Evolutionary conservation across 1,284 basidiomycete species (phyloP), one percentile per base, ranked within the genome.

Genomic region (Ustilago hordei): DNA sequence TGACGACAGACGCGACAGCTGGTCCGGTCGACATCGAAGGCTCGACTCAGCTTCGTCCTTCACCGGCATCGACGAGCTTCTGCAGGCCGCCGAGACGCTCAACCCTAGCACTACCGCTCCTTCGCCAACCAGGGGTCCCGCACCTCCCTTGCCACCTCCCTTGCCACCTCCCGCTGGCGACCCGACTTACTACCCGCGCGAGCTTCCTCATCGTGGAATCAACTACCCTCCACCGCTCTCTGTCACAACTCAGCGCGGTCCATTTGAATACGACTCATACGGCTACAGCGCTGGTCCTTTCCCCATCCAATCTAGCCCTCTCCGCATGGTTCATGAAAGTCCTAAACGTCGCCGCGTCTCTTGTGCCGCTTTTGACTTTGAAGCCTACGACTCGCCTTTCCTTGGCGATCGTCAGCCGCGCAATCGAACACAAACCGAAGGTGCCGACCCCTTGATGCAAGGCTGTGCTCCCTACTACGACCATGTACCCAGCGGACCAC

Each of bases 51-150:
- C 59, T 1, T 75, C 78, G 9, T 82, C 72, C 47, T 80, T 78
- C 53, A 81, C 73, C 50, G 83, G 83, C 32, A 84, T 85, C 60
- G 84, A 85, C 64, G 84, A 84, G 68, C 78, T 85, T 17, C 75
- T 85, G 11, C 82, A 85, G 35, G 84, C 84, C 6, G 84, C 84
- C 15, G 81, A 85, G 64, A 81, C 81, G 39, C 75, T 85, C 52
- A 83, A 80, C 38, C 81, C 81, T 1, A 71, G 74, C 38, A 73
- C 71, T 23, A 66, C 60, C n/a, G 71, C 71, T 19, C 60, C 69
- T 31, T 75, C 71, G 58, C 71, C 64, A 2, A 59, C 61, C 32
- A 60, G 58, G 41, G 60, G 63, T 32, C 64, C 57, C 23, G 58
- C 19, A 19, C 19, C 19, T 19, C 19, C 19, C 19, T 19, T n/a